Evolutionary conservation across 2,329 filamentous ascomycete species (phyloP).

Genomic region (Fusarium keratoplasticum): DNA sequence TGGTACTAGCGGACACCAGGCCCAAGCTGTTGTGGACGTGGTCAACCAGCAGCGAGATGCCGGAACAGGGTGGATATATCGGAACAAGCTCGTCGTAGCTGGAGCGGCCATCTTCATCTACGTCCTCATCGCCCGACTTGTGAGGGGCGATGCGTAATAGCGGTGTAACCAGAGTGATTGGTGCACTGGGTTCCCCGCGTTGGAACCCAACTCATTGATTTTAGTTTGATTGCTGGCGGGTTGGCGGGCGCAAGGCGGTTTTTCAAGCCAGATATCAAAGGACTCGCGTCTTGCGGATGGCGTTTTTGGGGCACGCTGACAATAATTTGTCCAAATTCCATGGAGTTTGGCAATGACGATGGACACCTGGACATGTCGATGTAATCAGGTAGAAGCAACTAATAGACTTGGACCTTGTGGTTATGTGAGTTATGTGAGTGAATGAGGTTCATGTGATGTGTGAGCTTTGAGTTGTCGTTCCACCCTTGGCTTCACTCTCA

Average conservation of each 20-base stretch:
- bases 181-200: background rate
- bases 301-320: constrained; percentile 38
- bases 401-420: constrained; percentile 19
- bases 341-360: constrained; percentile 12
- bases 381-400: constrained; percentile 18
- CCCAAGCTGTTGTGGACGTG: constrained; percentile 80
- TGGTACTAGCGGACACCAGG: constrained; percentile 69
- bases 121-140: constrained; percentile 81
- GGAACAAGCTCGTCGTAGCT: constrained; percentile 81
- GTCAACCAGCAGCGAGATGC: constrained; percentile 81
- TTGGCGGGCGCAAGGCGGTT: constrained; percentile 31
- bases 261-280: constrained; percentile 36
- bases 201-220: constrained; percentile 16
- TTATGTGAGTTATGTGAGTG: background rate
- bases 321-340: constrained; percentile 17
- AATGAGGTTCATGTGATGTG: background rate
- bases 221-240: constrained; percentile 22
- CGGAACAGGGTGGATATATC: constrained; percentile 83
- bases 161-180: background rate
- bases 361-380: constrained; percentile 12
- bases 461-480: background rate
- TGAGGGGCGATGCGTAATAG: constrained; percentile 62
- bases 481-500: background rate
- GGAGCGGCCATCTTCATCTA: constrained; percentile 82
- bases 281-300: constrained; percentile 42